Percentiles rank a stretch among this genome's conserved stretches.
These are phyloP conservation scores for Caryopteris hybrid DNA, from an alignment of 305 asterid species.

Conservation along the genomic window DNA sequence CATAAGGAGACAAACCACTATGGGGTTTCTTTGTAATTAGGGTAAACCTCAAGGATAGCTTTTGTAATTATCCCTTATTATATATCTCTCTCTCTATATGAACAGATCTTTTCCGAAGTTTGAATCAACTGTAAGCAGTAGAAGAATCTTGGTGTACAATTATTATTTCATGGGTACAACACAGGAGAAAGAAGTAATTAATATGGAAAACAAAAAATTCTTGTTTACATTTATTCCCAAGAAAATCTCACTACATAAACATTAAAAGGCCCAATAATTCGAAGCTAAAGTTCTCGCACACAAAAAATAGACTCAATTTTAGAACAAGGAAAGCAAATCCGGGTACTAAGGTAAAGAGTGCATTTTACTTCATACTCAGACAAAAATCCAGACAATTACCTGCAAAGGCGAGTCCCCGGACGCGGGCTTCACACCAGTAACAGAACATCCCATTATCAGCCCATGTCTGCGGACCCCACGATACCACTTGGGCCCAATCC, in stretches of 20 bases:
- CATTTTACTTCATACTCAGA: too few relatives aligned
- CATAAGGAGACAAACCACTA: neutral
- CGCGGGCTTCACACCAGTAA: conserved; percentile 74
- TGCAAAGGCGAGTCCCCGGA: conserved; percentile 92
- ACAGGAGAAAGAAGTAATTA: neutral
- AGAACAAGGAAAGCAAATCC: too few relatives aligned
- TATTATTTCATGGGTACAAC: neutral
- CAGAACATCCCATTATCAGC: conserved; percentile 98
- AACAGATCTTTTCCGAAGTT: too few relatives aligned
- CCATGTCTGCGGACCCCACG: conserved; percentile 96
- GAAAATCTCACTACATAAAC: neutral
- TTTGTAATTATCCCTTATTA: too few relatives aligned
- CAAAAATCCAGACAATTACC: conserved; percentile 32
- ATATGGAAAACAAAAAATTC: neutral
- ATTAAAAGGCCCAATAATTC: neutral
- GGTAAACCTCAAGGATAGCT: neutral
- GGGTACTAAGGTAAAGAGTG: too few relatives aligned
- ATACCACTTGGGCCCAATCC: conserved; percentile 97
- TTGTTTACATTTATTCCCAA: neutral
- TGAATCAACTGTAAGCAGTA: too few relatives aligned
- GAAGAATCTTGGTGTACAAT: neutral
- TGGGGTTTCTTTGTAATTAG: neutral
- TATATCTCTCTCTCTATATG: too few relatives aligned
- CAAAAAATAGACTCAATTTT: neutral
- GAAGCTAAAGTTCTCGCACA: neutral